phyloP scores from a whole-genome alignment of 2,329 filamentous ascomycete genomes.

The Penicillium sp. region DNA sequence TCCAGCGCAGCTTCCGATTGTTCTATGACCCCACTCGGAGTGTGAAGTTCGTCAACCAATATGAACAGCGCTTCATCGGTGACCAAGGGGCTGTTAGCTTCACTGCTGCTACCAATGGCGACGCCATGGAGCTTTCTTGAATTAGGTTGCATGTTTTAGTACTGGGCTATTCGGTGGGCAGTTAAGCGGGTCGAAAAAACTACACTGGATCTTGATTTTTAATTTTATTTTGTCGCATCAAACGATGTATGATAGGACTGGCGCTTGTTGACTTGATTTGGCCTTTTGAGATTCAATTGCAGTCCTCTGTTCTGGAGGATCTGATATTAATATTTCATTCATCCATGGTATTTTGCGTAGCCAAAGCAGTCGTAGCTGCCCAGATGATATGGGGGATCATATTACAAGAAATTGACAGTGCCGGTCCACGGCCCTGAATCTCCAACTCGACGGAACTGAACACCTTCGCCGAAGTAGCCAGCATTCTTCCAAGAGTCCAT shows the following conservation, averaged over 20 bases:
- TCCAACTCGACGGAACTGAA: conserved; percentile 68
- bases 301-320: conserved; percentile 7
- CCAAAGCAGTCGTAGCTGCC: background rate
- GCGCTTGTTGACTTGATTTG: conserved; percentile 33
- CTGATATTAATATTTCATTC: conserved; percentile 12
- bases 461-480: conserved; percentile 85
- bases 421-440: conserved; percentile 56
- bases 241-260: conserved; percentile 40
- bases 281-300: conserved; percentile 21
- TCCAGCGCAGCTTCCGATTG: conserved; percentile 87
- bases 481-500: conserved; percentile 92
- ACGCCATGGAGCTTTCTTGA: conserved; percentile 69
- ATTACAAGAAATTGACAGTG: conserved; percentile 52
- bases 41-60: conserved; percentile 84
- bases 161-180: conserved; percentile 14
- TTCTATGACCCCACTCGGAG: conserved; percentile 90
- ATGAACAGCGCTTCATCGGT: conserved; percentile 89
- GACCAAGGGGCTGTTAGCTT: conserved; percentile 79
- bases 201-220: conserved; percentile 15
- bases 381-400: background rate
- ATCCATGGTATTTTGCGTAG: background rate
- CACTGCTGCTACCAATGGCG: conserved; percentile 51
- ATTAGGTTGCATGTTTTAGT: conserved; percentile 12
- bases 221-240: conserved; percentile 27
- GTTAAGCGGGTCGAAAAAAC: conserved; percentile 17